phyloP scores from a whole-genome alignment of 225 moss, liverwort and hornwort species.

The Rhytidiadelphus loreus region DNA sequence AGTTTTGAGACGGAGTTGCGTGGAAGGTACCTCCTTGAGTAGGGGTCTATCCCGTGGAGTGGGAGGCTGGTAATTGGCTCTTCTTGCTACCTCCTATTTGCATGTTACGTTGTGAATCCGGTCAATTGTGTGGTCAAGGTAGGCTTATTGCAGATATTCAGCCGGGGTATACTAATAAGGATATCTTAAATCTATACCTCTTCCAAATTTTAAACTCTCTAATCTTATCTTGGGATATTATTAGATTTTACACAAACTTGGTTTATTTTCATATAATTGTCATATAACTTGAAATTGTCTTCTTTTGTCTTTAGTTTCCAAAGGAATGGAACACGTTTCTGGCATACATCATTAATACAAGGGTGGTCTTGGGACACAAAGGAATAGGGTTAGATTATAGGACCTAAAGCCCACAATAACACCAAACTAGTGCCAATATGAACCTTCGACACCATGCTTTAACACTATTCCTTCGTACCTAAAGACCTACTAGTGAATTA shows the following conservation, averaged over 20 bases:
- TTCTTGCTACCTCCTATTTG: not conserved
- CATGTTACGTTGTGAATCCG: not conserved
- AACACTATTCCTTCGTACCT: fast-evolving
- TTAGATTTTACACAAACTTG: not conserved
- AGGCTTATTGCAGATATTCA: not conserved
- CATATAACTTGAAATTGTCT: not conserved
- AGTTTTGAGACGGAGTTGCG: not conserved
- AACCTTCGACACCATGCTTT: fast-evolving
- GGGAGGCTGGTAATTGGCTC: not conserved
- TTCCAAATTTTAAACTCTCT: too few species aligned
- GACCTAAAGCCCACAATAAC: not conserved
- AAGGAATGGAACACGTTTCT: not conserved
- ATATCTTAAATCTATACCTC: not conserved
- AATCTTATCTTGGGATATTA: not conserved
- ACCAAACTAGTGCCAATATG: too few species aligned
- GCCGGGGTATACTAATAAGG: not conserved
- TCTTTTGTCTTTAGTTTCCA: not conserved
- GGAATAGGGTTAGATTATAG: fast-evolving
- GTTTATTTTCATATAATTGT: not conserved
- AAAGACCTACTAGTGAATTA: fast-evolving
- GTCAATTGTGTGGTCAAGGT: not conserved
- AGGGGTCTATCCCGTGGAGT: not conserved
- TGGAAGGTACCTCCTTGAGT: not conserved
- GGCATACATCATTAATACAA: fast-evolving
- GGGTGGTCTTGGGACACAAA: not conserved